These are phyloP conservation scores for Vachellia pachyceras DNA, from an alignment of 306 rosid species.

Conservation along the genomic window DNA sequence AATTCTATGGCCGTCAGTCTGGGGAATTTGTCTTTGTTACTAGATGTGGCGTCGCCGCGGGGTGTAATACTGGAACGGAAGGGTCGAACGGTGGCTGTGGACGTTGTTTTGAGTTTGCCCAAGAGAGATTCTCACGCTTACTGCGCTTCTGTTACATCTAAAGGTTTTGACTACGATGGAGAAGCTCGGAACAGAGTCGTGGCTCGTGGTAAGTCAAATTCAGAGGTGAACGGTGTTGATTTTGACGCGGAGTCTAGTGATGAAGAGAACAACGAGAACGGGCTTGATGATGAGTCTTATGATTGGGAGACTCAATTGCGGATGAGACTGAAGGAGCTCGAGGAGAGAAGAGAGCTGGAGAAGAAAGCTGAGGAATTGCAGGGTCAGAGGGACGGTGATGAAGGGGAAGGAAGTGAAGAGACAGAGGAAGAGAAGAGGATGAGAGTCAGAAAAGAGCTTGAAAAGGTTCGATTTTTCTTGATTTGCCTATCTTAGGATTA, in stretches of 20 bases:
- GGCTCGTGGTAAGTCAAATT: slow-evolving; percentile 69
- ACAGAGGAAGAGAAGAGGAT: slow-evolving; percentile 85
- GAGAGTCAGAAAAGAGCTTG: slow-evolving; percentile 90
- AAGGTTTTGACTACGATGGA: slow-evolving; percentile 68
- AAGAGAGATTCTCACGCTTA: slow-evolving; percentile 57
- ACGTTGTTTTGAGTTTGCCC: slow-evolving; percentile 59
- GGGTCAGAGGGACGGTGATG: slow-evolving; percentile 52
- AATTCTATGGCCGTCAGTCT: slow-evolving; percentile 68
- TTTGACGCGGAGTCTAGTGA: slow-evolving; percentile 67
- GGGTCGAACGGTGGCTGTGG: slow-evolving; percentile 54
- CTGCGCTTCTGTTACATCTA: slow-evolving; percentile 42
- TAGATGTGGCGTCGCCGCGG: slow-evolving; percentile 66
- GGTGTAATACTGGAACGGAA: slow-evolving; percentile 57
- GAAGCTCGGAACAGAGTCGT: slow-evolving; percentile 65
- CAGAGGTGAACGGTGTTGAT: slow-evolving; percentile 75
- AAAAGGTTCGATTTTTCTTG: slow-evolving; percentile 59
- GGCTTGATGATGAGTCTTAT: slow-evolving; percentile 47
- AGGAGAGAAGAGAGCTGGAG: slow-evolving; percentile 84
- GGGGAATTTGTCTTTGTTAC: slow-evolving; percentile 72
- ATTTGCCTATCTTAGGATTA: background rate
- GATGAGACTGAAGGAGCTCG: slow-evolving; percentile 75
- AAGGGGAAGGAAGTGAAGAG: slow-evolving; percentile 54
- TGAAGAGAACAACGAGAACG: slow-evolving; percentile 61
- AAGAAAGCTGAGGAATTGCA: slow-evolving; percentile 91
- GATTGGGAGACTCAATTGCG: slow-evolving; percentile 87